Evolutionary conservation across 192 early-diverging fungal genomes (phyloP), one percentile per base, ranked within the genome.

Genomic region (Bifiguratus adelaidae): DNA sequence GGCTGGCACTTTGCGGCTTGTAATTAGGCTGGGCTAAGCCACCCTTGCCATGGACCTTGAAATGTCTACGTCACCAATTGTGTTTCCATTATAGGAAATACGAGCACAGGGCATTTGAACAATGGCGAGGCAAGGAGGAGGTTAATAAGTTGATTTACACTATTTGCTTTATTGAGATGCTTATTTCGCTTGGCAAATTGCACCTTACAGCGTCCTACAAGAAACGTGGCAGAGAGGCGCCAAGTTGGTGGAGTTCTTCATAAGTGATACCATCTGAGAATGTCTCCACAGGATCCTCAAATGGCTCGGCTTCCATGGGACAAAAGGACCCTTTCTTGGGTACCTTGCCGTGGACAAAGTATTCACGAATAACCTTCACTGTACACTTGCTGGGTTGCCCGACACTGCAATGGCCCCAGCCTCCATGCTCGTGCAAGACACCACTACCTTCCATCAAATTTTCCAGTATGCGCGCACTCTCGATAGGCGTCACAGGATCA

Each of bases 401-500:
- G 7, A 49, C 2, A 18, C 61, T 65, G 34, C 55, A 59, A 40
- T 71, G 69, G 2, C 69, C 69, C 47, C 64, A 61, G n/a, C 48
- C 69, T 33, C 60, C 44, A 20, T 67, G 58, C 3, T 27, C 37
- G 15, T 68, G 41, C 13, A 71, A 44, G 3, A 65, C 51, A 4
- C 55, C 59, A 42, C 61, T 58, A 3, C 47, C 51, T 6, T 60
- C 50, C 47, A 61, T 44, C 7, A 65, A n/a, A 13, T 8, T 6
- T 19, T 48, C 13, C 7, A 47, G 33, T 21, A 51, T 19, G 19
- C 12, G 13, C 23, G 65, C 70, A 34, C 40, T 40, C 12, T 37
- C 48, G 18, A 65, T 44, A 1, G 70, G 70, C n/a, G 70, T 68
- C 22, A 67, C 65, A 25, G 70, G 70, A 42, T 73, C 65, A 19